These are phyloP conservation scores for Apiospora hydei DNA, from an alignment of 2,329 filamentous ascomycete species.

Conservation along the genomic window DNA sequence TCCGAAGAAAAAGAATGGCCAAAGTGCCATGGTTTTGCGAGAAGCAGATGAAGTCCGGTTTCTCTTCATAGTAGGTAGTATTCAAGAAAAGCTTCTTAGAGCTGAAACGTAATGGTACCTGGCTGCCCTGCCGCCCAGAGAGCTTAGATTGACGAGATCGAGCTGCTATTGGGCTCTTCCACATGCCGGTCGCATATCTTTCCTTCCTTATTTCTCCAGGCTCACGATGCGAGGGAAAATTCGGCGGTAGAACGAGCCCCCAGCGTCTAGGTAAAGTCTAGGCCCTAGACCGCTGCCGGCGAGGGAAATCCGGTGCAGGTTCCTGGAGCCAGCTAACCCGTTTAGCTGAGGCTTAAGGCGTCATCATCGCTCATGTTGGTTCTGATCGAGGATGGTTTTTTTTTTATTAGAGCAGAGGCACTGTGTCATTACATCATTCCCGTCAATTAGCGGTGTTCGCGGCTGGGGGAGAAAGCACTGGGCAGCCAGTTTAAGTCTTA, in stretches of 20 bases:
- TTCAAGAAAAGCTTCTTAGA: not conserved
- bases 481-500: too few relatives aligned
- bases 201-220: not conserved
- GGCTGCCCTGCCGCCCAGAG: not conserved
- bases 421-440: constrained; percentile 25
- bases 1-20: not conserved
- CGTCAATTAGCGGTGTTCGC: constrained; percentile 19
- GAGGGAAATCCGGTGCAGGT: not conserved
- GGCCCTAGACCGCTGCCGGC: constrained; percentile 9
- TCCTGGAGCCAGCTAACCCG: not conserved
- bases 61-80: not conserved
- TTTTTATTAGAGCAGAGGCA: not conserved
- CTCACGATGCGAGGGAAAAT: not conserved
- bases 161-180: not conserved
- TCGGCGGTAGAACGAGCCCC: not conserved
- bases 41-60: not conserved
- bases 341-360: constrained; percentile 22
- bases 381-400: not conserved
- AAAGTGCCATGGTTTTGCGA: not conserved
- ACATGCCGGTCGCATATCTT: not conserved
- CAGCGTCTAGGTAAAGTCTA: not conserved
- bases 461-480: not conserved
- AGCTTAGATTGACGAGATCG: not conserved
- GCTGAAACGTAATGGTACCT: constrained; percentile 3
- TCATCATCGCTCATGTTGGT: constrained; percentile 17